These are phyloP conservation scores for Gastrodia elata DNA, from an alignment of 106 monocot genomes.

Conservation along the genomic window DNA sequence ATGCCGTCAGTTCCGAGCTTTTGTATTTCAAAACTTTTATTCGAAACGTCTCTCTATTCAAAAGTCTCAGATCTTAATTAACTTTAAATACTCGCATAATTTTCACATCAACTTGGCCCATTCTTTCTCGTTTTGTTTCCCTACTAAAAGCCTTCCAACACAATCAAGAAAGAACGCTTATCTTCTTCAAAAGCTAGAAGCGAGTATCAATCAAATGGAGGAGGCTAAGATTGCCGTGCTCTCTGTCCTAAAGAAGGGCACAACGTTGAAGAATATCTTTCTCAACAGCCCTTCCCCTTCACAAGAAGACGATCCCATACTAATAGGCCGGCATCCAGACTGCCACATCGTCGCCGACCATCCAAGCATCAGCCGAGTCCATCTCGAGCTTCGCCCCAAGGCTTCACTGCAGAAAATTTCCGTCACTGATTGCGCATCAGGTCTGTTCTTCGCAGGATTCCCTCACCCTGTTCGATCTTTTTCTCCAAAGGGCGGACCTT, in stretches of 20 bases:
- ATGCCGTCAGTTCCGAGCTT: not conserved
- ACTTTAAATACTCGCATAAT: not conserved
- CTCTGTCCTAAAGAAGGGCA: constrained; percentile 69
- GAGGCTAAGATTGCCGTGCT: constrained; percentile 50
- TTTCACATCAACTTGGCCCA: not conserved
- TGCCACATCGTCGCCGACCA: constrained; percentile 88
- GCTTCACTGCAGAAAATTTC: constrained; percentile 27
- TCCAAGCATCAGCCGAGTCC: constrained; percentile 93
- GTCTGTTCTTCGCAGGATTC: constrained; percentile 14
- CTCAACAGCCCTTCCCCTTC: constrained; percentile 39
- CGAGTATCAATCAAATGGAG: not conserved
- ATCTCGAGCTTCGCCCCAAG: constrained; percentile 44
- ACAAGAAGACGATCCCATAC: constrained; percentile 24
- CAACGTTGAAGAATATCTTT: constrained; percentile 71
- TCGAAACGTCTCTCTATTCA: not conserved
- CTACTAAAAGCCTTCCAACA: not conserved
- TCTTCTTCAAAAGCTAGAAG: too few species aligned
- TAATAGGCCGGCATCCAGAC: constrained; percentile 85
- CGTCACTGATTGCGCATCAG: constrained; percentile 61
- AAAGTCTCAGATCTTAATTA: too few species aligned
- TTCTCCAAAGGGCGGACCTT: not conserved
- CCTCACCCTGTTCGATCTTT: constrained; percentile 3
- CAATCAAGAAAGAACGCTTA: not conserved
- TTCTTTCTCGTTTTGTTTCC: not conserved
- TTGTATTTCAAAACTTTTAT: not conserved